Conservation (phyloP, 108 stramenopile genomes). For the Ochromonas danica region DNA sequence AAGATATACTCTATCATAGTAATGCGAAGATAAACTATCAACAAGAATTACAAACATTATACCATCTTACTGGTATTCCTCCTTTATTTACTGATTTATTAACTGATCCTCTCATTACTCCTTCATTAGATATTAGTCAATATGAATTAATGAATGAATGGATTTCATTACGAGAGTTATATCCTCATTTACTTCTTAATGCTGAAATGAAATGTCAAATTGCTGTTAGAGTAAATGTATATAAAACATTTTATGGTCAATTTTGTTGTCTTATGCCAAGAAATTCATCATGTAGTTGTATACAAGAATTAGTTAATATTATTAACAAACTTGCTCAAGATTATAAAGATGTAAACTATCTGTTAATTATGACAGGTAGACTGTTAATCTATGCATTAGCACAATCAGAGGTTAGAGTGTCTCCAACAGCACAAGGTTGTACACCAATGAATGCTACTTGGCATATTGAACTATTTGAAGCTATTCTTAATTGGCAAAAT, state of each 20-base stretch:
- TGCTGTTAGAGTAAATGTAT: too few relatives aligned
- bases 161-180: too few relatives aligned
- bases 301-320: not conserved
- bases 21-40: too few relatives aligned
- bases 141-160: too few relatives aligned
- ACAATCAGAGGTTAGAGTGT: not conserved
- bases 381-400: not conserved
- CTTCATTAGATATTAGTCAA: too few relatives aligned
- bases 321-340: not conserved
- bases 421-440: not conserved
- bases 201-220: too few relatives aligned
- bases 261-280: not conserved
- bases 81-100: too few relatives aligned
- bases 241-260: not conserved
- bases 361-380: not conserved
- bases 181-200: too few relatives aligned
- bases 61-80: too few relatives aligned
- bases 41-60: too few relatives aligned
- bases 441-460: not conserved
- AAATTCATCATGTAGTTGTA: not conserved
- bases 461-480: not conserved
- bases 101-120: too few relatives aligned
- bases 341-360: not conserved
- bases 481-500: not conserved
- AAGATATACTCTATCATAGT: too few relatives aligned